Conservation (phyloP, 2,329 filamentous ascomycete species). For the Tolypocladium ovalisporum region DNA sequence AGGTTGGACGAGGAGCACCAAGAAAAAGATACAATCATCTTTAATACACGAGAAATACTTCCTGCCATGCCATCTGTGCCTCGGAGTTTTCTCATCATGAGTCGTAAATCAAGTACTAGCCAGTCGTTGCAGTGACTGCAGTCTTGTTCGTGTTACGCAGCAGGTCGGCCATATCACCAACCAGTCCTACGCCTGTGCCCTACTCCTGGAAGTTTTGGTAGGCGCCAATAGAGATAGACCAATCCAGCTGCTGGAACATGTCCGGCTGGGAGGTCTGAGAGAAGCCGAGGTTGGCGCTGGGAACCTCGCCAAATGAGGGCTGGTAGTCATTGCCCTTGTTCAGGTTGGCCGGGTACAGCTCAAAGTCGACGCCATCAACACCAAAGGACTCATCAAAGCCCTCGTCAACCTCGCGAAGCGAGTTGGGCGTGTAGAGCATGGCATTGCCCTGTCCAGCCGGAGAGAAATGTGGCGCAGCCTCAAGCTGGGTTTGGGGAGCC, state of each 20-base stretch:
- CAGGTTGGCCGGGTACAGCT: slow-evolving; percentile 41
- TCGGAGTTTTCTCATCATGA: background rate
- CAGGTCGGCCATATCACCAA: background rate
- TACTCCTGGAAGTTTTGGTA: background rate
- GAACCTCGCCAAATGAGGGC: slow-evolving; percentile 37
- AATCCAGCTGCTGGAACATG: slow-evolving; percentile 33
- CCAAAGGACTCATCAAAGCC: slow-evolving; percentile 45
- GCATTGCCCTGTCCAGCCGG: slow-evolving; percentile 56
- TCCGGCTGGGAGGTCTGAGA: slow-evolving; percentile 42
- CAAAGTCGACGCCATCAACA: slow-evolving; percentile 49
- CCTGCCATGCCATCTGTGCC: background rate
- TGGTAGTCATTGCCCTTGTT: slow-evolving; percentile 31
- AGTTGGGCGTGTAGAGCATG: slow-evolving; percentile 58
- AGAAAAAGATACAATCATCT: background rate
- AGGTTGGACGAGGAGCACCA: background rate
- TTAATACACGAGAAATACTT: background rate
- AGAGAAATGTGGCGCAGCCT: slow-evolving; percentile 45
- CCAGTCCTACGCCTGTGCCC: background rate
- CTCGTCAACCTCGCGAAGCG: slow-evolving; percentile 52
- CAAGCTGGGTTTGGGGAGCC: slow-evolving; percentile 7
- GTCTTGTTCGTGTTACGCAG: background rate
- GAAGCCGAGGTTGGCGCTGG: slow-evolving; percentile 39
- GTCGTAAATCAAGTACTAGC: background rate
- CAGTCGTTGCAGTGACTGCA: background rate
- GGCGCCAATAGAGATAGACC: slow-evolving; percentile 11